Evolutionary conservation across 2,329 filamentous ascomycete species (phyloP).

Genomic region (Volutella citrinella): DNA sequence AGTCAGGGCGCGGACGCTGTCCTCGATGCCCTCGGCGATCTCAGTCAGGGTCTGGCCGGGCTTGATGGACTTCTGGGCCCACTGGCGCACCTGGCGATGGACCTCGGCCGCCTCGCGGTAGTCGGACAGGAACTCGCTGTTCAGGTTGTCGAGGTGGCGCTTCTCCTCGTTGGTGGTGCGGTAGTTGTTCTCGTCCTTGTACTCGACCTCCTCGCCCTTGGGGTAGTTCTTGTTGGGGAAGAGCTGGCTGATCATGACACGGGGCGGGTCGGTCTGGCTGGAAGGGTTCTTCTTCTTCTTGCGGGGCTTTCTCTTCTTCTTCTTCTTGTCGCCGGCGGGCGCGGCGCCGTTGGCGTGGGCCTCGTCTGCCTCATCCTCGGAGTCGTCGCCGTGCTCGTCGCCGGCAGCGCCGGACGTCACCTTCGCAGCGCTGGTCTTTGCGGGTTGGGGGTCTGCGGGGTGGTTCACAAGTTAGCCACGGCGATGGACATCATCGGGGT

Average conservation of each 20-base stretch:
- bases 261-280: slow-evolving; percentile 70
- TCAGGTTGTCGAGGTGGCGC: slow-evolving; percentile 76
- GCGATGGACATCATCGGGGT: no score
- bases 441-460: slow-evolving; percentile 38
- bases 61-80: slow-evolving; percentile 76
- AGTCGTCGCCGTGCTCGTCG: slow-evolving; percentile 47
- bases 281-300: slow-evolving; percentile 77
- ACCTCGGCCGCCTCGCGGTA: slow-evolving; percentile 84
- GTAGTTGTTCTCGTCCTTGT: slow-evolving; percentile 71
- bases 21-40: slow-evolving; percentile 85
- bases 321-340: slow-evolving; percentile 35
- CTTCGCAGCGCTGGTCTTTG: slow-evolving; percentile 37
- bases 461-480: slow-evolving; percentile 3
- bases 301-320: slow-evolving; percentile 80
- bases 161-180: slow-evolving; percentile 82
- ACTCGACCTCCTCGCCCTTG: slow-evolving; percentile 74
- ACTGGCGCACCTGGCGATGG: slow-evolving; percentile 84
- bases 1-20: slow-evolving; percentile 72
- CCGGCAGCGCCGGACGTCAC: slow-evolving; percentile 36
- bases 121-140: slow-evolving; percentile 75
- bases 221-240: slow-evolving; percentile 73
- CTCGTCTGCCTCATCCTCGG: slow-evolving; percentile 50
- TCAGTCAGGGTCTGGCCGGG: slow-evolving; percentile 77
- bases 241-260: slow-evolving; percentile 67
- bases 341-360: slow-evolving; percentile 30